Conservation (phyloP, 2,329 filamentous ascomycete genomes). For the Aspergillus pseudoglaucus region DNA sequence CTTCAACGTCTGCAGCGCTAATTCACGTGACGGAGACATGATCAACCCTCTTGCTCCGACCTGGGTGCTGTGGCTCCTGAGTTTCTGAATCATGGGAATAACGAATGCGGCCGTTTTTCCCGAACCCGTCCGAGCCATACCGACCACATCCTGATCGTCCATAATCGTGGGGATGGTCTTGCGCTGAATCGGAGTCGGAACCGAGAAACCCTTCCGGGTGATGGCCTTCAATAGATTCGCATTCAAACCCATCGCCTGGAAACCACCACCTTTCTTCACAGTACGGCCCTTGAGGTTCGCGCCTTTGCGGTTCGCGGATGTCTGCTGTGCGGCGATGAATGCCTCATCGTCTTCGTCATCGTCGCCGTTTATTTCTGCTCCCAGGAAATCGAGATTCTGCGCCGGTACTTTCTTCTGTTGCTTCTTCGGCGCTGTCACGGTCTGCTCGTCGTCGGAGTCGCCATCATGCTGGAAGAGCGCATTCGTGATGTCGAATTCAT, state of each 20-base stretch:
- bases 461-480: conserved; percentile 61
- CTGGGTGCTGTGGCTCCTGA: conserved; percentile 79
- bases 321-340: conserved; percentile 84
- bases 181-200: conserved; percentile 94
- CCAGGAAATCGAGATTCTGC: conserved; percentile 49
- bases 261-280: conserved; percentile 92
- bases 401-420: conserved; percentile 34
- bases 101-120: conserved; percentile 98
- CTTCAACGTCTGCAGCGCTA: conserved; percentile 90
- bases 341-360: conserved; percentile 66
- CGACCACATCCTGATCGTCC: conserved; percentile 90
- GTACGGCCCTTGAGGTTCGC: conserved; percentile 75
- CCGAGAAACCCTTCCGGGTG: conserved; percentile 84
- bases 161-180: conserved; percentile 92
- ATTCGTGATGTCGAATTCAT: conserved; percentile 81
- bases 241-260: conserved; percentile 90
- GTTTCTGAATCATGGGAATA: conserved; percentile 92
- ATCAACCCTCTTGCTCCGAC: conserved; percentile 83
- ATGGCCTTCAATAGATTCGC: conserved; percentile 82
- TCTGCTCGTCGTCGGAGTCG: conserved; percentile 40
- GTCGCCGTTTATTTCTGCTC: conserved; percentile 36
- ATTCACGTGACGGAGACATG: conserved; percentile 84
- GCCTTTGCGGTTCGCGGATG: conserved; percentile 78
- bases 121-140: conserved; percentile 97
- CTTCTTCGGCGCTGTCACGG: conserved; percentile 44